Evolutionary conservation across 352 stramenopile genomes (phyloP), one percentile per base, ranked within the genome.

Genomic region (Globisporangium paroecandrum): DNA sequence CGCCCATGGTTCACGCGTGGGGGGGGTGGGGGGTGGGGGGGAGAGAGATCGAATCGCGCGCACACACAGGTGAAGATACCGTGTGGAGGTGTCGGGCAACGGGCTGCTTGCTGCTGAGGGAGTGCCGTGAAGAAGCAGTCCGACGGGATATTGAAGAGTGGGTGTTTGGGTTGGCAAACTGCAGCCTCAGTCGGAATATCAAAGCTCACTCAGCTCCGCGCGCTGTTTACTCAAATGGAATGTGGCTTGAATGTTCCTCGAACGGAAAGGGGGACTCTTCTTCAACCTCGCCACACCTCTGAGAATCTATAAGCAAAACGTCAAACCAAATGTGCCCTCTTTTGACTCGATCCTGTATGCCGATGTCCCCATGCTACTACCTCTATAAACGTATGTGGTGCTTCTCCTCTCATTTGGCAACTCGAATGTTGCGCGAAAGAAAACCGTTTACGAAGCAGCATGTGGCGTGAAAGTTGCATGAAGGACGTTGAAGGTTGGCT

Each of bases 1-100:
- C 72, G 58, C 81, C 81, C 81, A 89, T 89, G 41, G 38, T 78
- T 55, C 47, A 27, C 47, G 47, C 9, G 9, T 27, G 22, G 47
- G n/a, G 2, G n/a, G 22, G 13, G 1, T n/a, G 4, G 20, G 13
- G 7, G 2, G 12, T 4, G 47, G 3, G 27, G 4, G 27, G 4
- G 27, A 32, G 47, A 38, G 32, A 38, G 7, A 38, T 38, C 32
- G 32, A 38, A 13, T 54, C 41, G 12, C 13, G 22, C 4, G 15
- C 43, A 22, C 43, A 49, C 41, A 49, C 15, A 49, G 18, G 43
- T 18, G 18, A 51, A 51, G 43, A 24, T 51, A 22, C 43, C 18
- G 38, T 43, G 13, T 43, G 6, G 5, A 5, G 18, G 6, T 38
- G 32, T 38, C 8, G 32, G 15, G 15, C 41, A 10, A 3, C 27